phyloP scores from a whole-genome alignment of 768 basidiomycete species.

The Lactarius evosmus region DNA sequence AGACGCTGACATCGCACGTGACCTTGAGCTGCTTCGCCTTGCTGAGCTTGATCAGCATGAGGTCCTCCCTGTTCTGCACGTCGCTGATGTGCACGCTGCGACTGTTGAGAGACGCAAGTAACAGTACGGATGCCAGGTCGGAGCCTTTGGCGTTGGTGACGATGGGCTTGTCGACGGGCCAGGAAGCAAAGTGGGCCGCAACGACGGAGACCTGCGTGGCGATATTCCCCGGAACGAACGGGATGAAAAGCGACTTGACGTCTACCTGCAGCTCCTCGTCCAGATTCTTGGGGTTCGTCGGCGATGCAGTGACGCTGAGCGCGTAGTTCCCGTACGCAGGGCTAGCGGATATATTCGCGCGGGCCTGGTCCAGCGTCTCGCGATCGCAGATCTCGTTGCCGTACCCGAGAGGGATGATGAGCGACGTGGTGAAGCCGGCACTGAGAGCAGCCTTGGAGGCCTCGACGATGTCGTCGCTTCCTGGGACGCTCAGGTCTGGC shows the following conservation, averaged over 20 bases:
- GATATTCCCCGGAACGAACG: slow-evolving; percentile 52
- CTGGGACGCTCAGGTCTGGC: slow-evolving; percentile 57
- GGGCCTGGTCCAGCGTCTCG: slow-evolving; percentile 63
- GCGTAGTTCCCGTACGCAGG: slow-evolving; percentile 86
- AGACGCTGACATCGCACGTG: slow-evolving; percentile 94
- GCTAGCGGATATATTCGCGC: slow-evolving; percentile 52
- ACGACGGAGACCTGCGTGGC: slow-evolving; percentile 66
- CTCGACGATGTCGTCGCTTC: slow-evolving; percentile 57
- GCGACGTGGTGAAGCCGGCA: slow-evolving; percentile 84
- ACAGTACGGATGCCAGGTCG: slow-evolving; percentile 87
- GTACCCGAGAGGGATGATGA: slow-evolving; percentile 72
- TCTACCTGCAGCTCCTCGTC: slow-evolving; percentile 77
- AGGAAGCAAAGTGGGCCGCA: slow-evolving; percentile 83
- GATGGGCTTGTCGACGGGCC: slow-evolving; percentile 91
- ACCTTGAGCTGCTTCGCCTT: slow-evolving; percentile 93
- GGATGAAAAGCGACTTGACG: slow-evolving; percentile 83
- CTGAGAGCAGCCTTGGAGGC: slow-evolving; percentile 80
- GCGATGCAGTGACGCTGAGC: slow-evolving; percentile 71
- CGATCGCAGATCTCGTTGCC: slow-evolving; percentile 63
- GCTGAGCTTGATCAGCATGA: slow-evolving; percentile 87
- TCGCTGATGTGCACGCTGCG: slow-evolving; percentile 89
- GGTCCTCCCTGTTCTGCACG: slow-evolving; percentile 80
- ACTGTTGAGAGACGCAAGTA: slow-evolving; percentile 89
- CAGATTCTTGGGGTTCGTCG: slow-evolving; percentile 57
- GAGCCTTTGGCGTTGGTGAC: slow-evolving; percentile 91